These are phyloP conservation scores for Fusarium dlaminii DNA, from an alignment of 2,329 filamentous ascomycete genomes.

Conservation along the genomic window DNA sequence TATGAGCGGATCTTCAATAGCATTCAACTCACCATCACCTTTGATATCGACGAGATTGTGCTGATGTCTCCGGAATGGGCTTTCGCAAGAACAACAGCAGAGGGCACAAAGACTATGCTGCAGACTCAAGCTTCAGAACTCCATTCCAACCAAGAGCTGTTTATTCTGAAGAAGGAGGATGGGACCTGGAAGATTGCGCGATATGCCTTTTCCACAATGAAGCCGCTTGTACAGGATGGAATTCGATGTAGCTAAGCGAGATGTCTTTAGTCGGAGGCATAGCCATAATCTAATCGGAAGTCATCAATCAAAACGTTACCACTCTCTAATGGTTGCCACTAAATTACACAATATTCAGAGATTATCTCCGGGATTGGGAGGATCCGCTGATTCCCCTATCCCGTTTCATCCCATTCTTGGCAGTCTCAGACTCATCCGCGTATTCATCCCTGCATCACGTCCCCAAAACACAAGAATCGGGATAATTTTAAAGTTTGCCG, in stretches of 20 bases:
- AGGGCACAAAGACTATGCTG: neutral
- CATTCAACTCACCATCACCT: neutral
- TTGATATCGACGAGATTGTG: neutral
- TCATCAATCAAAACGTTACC: neutral
- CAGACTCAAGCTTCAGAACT: neutral
- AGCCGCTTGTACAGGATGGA: neutral
- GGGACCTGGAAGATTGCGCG: neutral
- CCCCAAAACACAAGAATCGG: neutral
- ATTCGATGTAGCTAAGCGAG: neutral
- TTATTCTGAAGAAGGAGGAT: neutral
- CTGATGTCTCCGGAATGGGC: neutral
- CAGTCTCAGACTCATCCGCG: neutral
- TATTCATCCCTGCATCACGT: neutral
- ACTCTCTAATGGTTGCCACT: accelerated
- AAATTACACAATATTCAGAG: accelerated
- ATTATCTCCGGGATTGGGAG: neutral
- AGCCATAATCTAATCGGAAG: neutral
- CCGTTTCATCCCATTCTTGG: neutral
- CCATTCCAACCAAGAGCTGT: neutral
- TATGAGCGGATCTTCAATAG: neutral
- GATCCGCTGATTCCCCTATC: neutral
- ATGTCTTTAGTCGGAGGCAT: accelerated
- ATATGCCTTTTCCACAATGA: neutral
- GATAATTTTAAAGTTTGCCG: neutral
- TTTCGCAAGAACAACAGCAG: neutral